Evolutionary conservation across 1,284 basidiomycete species (phyloP).

Genomic region (Singerocomus inundabilis): DNA sequence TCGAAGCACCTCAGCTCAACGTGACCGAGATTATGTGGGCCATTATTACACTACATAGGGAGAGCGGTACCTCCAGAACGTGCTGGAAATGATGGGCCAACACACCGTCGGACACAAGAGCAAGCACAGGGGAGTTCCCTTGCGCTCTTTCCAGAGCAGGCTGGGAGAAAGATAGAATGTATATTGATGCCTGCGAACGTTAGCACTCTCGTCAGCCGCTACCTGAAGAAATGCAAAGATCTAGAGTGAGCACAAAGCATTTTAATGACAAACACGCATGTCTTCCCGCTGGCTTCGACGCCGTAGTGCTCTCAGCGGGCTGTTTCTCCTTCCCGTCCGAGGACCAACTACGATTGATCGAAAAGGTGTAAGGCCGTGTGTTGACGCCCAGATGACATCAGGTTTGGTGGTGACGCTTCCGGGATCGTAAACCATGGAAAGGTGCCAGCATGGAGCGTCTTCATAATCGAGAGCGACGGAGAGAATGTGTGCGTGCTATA

Average conservation of each 20-base stretch:
- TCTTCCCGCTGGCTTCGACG: conserved; percentile 8
- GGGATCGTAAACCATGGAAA: conserved; percentile 39
- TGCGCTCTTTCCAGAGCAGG: conserved; percentile 40
- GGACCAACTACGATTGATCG: conserved; percentile 44
- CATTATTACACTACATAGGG: conserved; percentile 41
- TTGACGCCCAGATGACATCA: conserved; percentile 32
- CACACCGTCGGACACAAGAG: conserved; percentile 49
- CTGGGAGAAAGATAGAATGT: conserved; percentile 18
- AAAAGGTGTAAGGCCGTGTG: conserved; percentile 40
- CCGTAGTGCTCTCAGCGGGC: conserved; percentile 41
- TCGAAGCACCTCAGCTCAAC: conserved; percentile 11
- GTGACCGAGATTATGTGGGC: conserved; percentile 21
- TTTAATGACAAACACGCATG: no score
- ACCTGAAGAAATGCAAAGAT: conserved; percentile 17
- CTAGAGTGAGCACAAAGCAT: conserved; percentile 4
- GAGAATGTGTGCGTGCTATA: conserved; percentile 46
- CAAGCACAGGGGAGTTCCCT: conserved; percentile 48
- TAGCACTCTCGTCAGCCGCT: conserved; percentile 12
- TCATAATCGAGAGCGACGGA: conserved; percentile 49
- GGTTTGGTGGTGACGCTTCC: conserved; percentile 16
- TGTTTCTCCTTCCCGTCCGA: conserved; percentile 47
- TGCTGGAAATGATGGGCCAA: conserved; percentile 38
- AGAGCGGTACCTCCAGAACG: conserved; percentile 39
- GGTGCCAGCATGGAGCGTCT: conserved; percentile 46
- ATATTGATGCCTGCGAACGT: conserved; percentile 12